phyloP scores from a whole-genome alignment of 306 rosid genomes.

The Medicago ruthenica region DNA sequence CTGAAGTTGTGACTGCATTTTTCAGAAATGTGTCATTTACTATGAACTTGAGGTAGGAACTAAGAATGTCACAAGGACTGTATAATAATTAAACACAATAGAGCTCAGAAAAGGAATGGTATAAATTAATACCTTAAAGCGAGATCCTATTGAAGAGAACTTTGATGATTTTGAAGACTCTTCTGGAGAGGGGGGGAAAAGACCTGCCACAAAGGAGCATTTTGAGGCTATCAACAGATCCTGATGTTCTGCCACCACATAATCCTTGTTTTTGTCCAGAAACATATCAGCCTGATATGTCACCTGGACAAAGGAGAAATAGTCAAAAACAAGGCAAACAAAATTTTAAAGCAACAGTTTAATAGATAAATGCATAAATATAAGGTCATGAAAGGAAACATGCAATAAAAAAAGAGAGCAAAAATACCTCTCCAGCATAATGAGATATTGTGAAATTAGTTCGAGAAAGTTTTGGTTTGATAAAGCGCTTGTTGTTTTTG shows the following conservation, averaged over 20 bases:
- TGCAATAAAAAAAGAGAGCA: conserved; percentile 30
- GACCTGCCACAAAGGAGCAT: conserved; percentile 84
- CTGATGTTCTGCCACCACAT: conserved; percentile 98
- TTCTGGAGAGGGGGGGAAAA: conserved; percentile 87
- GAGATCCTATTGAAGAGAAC: conserved; percentile 98
- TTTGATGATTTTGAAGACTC: conserved; percentile 95
- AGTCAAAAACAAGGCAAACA: conserved; percentile 33
- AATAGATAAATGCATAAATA: neutral
- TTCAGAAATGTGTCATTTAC: conserved; percentile 38
- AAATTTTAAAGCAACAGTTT: conserved; percentile 31
- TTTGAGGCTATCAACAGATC: conserved; percentile 85
- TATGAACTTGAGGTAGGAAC: conserved; percentile 27
- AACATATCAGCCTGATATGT: conserved; percentile 90
- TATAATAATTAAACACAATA: conserved; percentile 11
- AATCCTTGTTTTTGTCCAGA: conserved; percentile 98
- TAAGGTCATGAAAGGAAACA: conserved; percentile 34
- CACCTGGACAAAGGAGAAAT: conserved; percentile 64
- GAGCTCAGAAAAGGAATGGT: conserved; percentile 26
- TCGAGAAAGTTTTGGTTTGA: conserved; percentile 98
- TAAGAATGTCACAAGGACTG: conserved; percentile 13
- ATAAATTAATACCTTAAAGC: conserved; percentile 74
- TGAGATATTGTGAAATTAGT: conserved; percentile 94
- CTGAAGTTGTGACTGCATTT: conserved; percentile 96
- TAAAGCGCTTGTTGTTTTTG: conserved; percentile 94
- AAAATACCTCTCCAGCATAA: conserved; percentile 97